Percentiles rank a stretch among this genome's conserved stretches.
Conservation (phyloP, 208 protist species). For the Novymonas esmeraldas region DNA sequence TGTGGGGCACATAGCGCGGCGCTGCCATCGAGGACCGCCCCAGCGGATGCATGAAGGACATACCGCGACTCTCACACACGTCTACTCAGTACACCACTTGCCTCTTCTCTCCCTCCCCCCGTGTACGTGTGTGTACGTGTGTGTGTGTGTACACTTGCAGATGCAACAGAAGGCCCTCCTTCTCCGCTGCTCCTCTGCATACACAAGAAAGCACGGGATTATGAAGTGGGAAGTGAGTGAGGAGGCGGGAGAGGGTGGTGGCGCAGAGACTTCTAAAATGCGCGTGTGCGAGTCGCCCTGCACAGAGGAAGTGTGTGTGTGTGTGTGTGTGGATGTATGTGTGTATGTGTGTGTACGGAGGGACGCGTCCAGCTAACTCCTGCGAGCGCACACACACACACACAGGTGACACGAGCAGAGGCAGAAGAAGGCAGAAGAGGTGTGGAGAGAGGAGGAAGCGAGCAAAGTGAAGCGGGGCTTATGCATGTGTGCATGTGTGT, state of each 20-base stretch:
- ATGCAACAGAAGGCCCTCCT: no score
- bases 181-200: no score
- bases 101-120: neutral
- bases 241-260: neutral
- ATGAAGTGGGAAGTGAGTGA: no score
- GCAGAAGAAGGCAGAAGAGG: neutral
- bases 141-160: no score
- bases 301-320: neutral
- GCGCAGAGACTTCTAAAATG: no score
- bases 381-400: neutral
- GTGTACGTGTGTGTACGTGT: no score
- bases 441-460: neutral
- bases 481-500: neutral
- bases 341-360: neutral
- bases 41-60: slow-evolving; percentile 21
- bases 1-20: slow-evolving; percentile 76
- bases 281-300: no score
- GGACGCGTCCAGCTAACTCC: neutral
- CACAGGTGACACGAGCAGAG: neutral
- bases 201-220: no score
- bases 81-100: no score
- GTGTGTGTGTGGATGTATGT: neutral
- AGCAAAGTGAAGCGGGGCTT: neutral
- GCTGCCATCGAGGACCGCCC: slow-evolving; percentile 19
- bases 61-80: neutral